Conservation (phyloP, 1,139 yeast genomes). For the Hemisphaericaspora subhashii region DNA sequence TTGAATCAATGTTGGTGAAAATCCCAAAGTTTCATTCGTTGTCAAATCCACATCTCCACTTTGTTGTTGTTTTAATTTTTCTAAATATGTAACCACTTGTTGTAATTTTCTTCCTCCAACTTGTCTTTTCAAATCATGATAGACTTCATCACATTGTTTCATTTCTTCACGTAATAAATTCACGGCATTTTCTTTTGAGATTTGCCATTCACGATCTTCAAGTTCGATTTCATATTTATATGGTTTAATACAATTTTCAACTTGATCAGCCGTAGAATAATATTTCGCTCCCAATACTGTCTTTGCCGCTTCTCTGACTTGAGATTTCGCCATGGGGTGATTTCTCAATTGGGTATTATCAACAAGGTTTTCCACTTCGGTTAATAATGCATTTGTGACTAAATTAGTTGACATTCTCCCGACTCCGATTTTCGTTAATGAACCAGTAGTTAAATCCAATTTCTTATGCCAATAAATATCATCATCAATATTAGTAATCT, state of each 20-base stretch:
- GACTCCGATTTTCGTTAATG: slow-evolving; percentile 87
- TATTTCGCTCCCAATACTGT: slow-evolving; percentile 75
- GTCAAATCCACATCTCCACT: slow-evolving; percentile 43
- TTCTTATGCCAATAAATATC: slow-evolving; percentile 88
- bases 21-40: slow-evolving; percentile 70
- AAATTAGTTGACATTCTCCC: slow-evolving; percentile 86
- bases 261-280: slow-evolving; percentile 95
- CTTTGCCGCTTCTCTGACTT: slow-evolving; percentile 83
- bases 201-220: slow-evolving; percentile 91
- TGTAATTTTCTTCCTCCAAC: slow-evolving; percentile 82
- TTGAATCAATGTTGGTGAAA: slow-evolving; percentile 66
- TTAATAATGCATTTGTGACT: slow-evolving; percentile 74
- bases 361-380: slow-evolving; percentile 74
- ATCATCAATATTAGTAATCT: slow-evolving; percentile 50
- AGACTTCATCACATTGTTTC: slow-evolving; percentile 74
- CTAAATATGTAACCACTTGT: slow-evolving; percentile 78
- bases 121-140: slow-evolving; percentile 58
- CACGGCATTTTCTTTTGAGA: slow-evolving; percentile 77
- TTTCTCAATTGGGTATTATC: slow-evolving; percentile 72
- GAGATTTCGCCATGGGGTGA: slow-evolving; percentile 81
- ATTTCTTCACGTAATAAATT: slow-evolving; percentile 78
- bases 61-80: slow-evolving; percentile 48
- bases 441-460: slow-evolving; percentile 78
- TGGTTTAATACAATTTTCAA: slow-evolving; percentile 96
- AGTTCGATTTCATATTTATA: slow-evolving; percentile 95